Evolutionary conservation across 305 asterid genomes (phyloP).

Genomic region (Nicotiana rustica): DNA sequence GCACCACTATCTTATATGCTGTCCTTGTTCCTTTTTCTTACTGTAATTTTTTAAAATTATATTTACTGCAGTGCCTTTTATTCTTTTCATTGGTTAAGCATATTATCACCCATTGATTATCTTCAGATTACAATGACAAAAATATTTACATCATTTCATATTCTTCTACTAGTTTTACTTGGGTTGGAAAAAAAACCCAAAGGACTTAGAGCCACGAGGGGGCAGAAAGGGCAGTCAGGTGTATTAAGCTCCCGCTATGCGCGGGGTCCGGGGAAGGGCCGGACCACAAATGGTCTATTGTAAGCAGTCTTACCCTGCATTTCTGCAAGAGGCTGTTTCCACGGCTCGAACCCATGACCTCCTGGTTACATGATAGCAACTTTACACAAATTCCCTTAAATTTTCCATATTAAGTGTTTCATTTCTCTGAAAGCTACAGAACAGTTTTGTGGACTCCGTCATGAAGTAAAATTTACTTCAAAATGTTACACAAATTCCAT

Average conservation of each 20-base stretch:
- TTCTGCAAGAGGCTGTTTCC: too few relatives aligned
- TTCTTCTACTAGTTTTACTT: neutral
- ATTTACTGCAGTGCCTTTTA: neutral
- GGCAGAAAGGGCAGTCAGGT: neutral
- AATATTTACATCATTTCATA: neutral
- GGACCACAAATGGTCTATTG: too few relatives aligned
- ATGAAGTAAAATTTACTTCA: neutral
- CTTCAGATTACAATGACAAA: neutral
- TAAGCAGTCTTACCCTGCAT: too few relatives aligned
- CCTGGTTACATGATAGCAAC: too few relatives aligned
- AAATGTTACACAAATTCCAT: neutral
- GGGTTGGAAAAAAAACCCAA: neutral
- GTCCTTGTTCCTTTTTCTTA: neutral
- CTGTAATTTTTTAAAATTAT: neutral
- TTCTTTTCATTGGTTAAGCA: neutral
- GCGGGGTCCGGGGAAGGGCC: too few relatives aligned
- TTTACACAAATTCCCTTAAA: neutral
- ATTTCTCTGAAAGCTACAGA: neutral
- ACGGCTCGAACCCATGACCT: too few relatives aligned
- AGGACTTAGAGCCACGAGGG: neutral
- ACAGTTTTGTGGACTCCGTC: neutral
- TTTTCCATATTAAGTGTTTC: constrained; percentile 8
- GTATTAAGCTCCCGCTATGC: too few relatives aligned
- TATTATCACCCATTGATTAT: neutral
- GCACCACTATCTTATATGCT: neutral